Base-by-base conservation (phyloP, 2,329 filamentous ascomycete species). In the Proliferodiscus dingleyae region DNA sequence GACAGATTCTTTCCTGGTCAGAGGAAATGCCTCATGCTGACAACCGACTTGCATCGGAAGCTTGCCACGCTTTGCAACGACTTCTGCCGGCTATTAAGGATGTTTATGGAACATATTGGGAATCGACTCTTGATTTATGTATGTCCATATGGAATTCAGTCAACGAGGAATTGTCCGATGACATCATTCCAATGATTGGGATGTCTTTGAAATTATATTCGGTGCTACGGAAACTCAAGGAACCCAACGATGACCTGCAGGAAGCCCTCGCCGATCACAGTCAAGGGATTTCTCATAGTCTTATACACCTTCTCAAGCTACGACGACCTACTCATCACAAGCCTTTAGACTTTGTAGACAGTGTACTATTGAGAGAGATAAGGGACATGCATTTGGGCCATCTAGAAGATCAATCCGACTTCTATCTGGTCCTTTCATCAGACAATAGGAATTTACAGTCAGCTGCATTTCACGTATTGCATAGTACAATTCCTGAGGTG, bases 91-190 rank as follows among this genome's bases (percentile, higher is more conserved):
- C 77, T 32, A 83, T 96, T 56, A 78, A 80, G 47, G 85, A 89
- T 37, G 81, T 95, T 1, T 96, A 95, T 58, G 93, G 91, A 0
- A 80, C 86, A 0, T 87, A 95, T 61, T 98, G 93, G 93, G 77
- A 83, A 41, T 77, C 77, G 38, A 66, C 75, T 0, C 66, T 89
- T 15, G 71, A 77, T 26, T 77, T 80, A 40, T 77, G 83, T 49
- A 67, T 75, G 9, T 65, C 68, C 6, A 66, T 81, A 0, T 87
- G 83, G 81, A 67, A 69, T 3, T 68, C 70, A 3, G 71, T 69
- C 0, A 62, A 63, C 9, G 64, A 46, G 26, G 48, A 65, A 5
- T 50, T 64, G 1, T 51, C 70, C 0, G 71, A 80, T 13, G 63
- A 71, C 10, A 70, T 72, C 4, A 59, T 88, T 1, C 78, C 87